Conservation (phyloP, 129 eudicot genomes). For the Centella asiatica region DNA sequence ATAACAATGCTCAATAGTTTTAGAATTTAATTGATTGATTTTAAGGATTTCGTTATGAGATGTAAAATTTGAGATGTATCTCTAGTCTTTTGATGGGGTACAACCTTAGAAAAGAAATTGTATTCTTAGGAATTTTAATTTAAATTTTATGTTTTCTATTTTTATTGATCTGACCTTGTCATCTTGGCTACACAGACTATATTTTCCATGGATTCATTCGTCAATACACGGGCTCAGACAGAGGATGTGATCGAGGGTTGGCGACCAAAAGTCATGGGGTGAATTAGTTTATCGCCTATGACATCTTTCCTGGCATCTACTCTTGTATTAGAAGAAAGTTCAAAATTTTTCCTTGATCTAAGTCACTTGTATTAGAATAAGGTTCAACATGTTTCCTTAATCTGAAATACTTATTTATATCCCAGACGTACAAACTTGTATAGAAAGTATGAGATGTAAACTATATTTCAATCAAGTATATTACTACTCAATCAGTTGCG, state of each 20-base stretch:
- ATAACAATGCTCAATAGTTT: no score
- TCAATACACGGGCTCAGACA: constrained; percentile 57
- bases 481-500: no score
- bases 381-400: background rate
- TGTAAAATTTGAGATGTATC: no score
- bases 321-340: background rate
- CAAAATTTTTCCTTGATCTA: no score
- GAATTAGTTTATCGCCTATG: constrained; percentile 6
- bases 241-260: constrained; percentile 88
- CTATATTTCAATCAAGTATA: no score
- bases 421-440: background rate
- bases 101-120: no score
- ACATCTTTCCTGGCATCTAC: background rate
- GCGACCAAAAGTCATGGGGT: constrained; percentile 86
- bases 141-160: background rate
- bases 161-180: background rate
- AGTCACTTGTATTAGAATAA: background rate
- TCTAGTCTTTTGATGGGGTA: no score
- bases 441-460: background rate
- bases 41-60: no score
- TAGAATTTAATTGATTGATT: no score
- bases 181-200: constrained; percentile 13
- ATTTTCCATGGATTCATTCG: constrained; percentile 69
- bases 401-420: no score
- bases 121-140: background rate